These are phyloP conservation scores for Fusarium sp. DNA, from an alignment of 2,329 filamentous ascomycete genomes.

Conservation along the genomic window DNA sequence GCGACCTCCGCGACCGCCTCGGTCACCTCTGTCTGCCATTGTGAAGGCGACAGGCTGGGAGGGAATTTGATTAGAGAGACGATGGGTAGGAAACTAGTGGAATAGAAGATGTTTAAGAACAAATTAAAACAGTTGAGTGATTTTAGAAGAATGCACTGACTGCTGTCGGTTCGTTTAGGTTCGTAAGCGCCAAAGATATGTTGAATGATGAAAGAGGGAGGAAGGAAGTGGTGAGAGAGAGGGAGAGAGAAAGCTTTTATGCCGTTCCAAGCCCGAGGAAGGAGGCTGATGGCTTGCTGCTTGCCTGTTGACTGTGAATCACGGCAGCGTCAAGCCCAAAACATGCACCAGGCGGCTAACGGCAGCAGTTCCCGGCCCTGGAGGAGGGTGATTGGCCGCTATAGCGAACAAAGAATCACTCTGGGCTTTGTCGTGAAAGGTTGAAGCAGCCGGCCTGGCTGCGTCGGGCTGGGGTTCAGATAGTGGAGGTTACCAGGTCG, in stretches of 20 bases:
- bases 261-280: background rate
- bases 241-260: background rate
- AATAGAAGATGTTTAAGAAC: background rate
- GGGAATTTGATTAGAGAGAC: background rate
- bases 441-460: too few species aligned
- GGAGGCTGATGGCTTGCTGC: background rate
- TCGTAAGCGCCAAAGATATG: too few species aligned
- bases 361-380: too few species aligned
- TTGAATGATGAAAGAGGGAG: background rate
- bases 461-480: background rate
- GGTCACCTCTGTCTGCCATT: slow-evolving; percentile 51
- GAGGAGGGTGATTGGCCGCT: slow-evolving; percentile 1
- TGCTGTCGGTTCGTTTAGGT: too few species aligned
- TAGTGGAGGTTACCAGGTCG: background rate
- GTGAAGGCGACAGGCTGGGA: background rate
- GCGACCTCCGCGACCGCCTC: slow-evolving; percentile 45
- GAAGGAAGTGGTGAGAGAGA: background rate
- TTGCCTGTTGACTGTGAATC: background rate
- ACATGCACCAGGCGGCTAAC: background rate
- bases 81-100: background rate
- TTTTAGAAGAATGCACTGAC: too few species aligned
- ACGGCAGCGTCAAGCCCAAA: background rate
- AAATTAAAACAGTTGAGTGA: too few species aligned
- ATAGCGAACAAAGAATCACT: background rate
- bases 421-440: background rate